phyloP scores from a whole-genome alignment of 208 protist genomes.

The Trypanosoma theileri region DNA sequence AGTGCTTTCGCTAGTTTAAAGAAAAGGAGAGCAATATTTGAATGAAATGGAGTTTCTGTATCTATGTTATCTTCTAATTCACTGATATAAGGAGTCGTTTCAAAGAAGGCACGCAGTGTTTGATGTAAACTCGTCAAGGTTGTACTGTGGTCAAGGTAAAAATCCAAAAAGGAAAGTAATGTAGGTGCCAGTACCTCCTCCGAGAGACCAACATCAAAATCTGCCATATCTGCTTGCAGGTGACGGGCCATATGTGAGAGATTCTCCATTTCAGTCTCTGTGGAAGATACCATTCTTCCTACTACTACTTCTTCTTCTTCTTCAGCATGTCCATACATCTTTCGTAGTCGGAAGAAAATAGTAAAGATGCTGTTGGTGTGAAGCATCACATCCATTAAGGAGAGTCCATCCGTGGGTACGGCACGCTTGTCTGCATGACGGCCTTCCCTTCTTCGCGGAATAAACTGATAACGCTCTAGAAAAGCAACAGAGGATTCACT shows the following conservation, averaged over 20 bases:
- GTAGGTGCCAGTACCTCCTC: slow-evolving; percentile 25
- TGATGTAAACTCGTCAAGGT: slow-evolving; percentile 21
- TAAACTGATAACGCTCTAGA: slow-evolving; percentile 23
- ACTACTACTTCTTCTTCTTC: not conserved
- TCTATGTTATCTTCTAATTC: slow-evolving; percentile 9
- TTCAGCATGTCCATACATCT: not conserved
- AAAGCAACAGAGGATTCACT: slow-evolving; percentile 21
- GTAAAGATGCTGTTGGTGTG: slow-evolving; percentile 43
- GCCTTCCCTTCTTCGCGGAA: slow-evolving; percentile 1
- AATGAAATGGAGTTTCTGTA: slow-evolving; percentile 14
- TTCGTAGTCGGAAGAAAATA: slow-evolving; percentile 17
- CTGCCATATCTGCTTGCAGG: slow-evolving; percentile 6
- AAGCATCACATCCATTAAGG: slow-evolving; percentile 42
- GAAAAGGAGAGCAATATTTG: slow-evolving; percentile 27
- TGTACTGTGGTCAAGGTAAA: slow-evolving; percentile 32
- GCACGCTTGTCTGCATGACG: not conserved
- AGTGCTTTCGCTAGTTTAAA: slow-evolving; percentile 24
- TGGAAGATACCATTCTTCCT: too few relatives aligned
- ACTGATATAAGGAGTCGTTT: slow-evolving; percentile 23
- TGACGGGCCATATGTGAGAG: not conserved
- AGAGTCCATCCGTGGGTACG: slow-evolving; percentile 32
- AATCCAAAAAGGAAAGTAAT: slow-evolving; percentile 33
- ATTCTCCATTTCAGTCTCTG: not conserved
- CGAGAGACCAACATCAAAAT: slow-evolving; percentile 23
- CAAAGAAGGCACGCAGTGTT: slow-evolving; percentile 30